Evolutionary conservation across 2,329 filamentous ascomycete genomes (phyloP), one percentile per base, ranked within the genome.

Genomic region (Clarireedia homoeocarpa): DNA sequence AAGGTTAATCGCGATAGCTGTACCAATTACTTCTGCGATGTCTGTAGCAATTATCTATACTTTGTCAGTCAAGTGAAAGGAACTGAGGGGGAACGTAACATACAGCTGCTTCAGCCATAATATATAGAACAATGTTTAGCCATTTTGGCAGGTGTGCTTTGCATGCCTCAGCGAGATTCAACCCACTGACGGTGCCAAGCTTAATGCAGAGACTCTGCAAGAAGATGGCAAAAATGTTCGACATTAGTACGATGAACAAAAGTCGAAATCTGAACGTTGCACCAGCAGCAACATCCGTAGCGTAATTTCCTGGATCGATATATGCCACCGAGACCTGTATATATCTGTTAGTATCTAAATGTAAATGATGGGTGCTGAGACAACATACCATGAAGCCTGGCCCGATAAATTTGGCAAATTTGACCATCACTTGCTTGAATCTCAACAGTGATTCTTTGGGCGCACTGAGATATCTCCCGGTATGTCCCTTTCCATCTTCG

Each of bases 1-100:
- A 14, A 88, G 72, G 61, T 88, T 87, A 49, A 88, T 71, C 1
- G 82, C 84, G 60, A 88, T 87, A 12, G 85, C 85, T 17, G 83
- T 86, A 51, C 85, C 85, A 61, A 88, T 87, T 27, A 75, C 74
- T 65, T 82, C 79, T 15, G 79, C 79, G 63, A 82, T 81, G 63
- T 82, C 79, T 3, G 79, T 82, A 14, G 79, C 79, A 57, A 82
- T 80, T 59, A 82, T 81, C 66, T 68, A 48, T 10, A 7, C n/a
- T 24, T 6, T 20, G 42, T 63, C 30, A 61, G 61, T 44, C 38
- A 56, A 50, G n/a, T 4, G 12, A 12, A 12, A 14, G 36, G 24
- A 26, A 20, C n/a, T 20, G 56, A 14, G n/a, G 26, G 20, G 14
- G 6, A 24, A 7, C 17, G 12, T 1, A 38, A 36, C 64, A 61